Evolutionary conservation across 306 rosid species (phyloP), one percentile per base, ranked within the genome.

Genomic region (Boehmeria nivea): DNA sequence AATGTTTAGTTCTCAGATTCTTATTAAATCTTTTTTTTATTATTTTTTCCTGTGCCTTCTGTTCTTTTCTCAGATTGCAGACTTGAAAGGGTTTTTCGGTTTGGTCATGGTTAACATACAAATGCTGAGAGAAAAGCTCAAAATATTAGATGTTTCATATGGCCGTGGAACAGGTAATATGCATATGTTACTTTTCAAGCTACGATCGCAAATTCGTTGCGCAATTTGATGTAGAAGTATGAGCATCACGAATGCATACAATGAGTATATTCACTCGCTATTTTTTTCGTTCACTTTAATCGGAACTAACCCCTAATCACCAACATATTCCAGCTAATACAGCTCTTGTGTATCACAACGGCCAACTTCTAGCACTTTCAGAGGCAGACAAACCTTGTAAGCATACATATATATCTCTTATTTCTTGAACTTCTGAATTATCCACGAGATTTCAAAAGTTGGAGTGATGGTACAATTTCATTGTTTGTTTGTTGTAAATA

Each of bases 301-400:
- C 6, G 61, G 70, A 72, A 59, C 62, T 64, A 63, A 70, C 24
- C 16, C 57, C 47, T 70, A 21, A 19, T 53, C 59, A 43, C 59
- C 49, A 42, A 62, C 59, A 8, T 40, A n/a, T 54, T 65, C 52
- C 87, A 87, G 96, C 80, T 58, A 91, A 91, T 64, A 91, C 95
- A 1, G 99, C 99, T 69, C 85, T 91, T 14, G 43, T 81, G 67
- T 87, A 91, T 76, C 99, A 91, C 75, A 91, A 91, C 57, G 84
- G 87, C 66, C 86, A 84, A 62, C 93, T 91, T 70, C 82, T 91
- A 13, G 95, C 96, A 64, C 99, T 91, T 63, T 77, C 82, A 6
- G 99, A 91, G 79, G 89, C 38, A 45, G 99, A 91, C 72, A 91
- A 91, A 77, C 99, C 99, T 16, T 91, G 99, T 91, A 71, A 78